Evolutionary conservation across 2,329 filamentous ascomycete species (phyloP).

Genomic region (Verticillium zaregamsianum): DNA sequence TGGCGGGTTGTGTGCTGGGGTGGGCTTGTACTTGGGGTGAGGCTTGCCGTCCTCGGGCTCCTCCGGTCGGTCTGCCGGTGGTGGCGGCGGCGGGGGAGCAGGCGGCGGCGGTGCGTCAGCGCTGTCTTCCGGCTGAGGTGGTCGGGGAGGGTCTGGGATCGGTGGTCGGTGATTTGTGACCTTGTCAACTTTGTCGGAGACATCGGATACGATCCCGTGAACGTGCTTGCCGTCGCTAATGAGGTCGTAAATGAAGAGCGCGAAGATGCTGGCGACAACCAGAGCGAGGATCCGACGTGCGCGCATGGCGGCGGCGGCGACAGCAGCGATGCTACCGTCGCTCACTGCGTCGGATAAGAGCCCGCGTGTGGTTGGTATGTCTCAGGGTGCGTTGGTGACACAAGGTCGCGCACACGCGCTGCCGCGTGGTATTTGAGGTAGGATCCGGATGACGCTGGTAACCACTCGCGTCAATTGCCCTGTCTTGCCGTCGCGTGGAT

Average conservation of each 20-base stretch:
- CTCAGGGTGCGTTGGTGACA: not conserved
- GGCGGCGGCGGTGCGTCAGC: not conserved
- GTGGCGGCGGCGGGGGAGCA: too few relatives aligned
- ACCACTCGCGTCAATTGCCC: not conserved
- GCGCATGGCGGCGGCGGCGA: not conserved
- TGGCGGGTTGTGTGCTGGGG: conserved; percentile 20
- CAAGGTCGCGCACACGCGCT: not conserved
- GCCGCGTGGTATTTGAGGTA: not conserved
- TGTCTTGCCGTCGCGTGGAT: not conserved
- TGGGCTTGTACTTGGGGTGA: conserved; percentile 1
- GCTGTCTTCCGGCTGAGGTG: not conserved
- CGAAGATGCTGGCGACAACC: not conserved
- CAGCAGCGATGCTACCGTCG: not conserved
- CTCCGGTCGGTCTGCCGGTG: not conserved
- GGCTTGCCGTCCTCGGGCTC: not conserved
- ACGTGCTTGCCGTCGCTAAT: not conserved
- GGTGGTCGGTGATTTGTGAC: not conserved
- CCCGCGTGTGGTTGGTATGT: not conserved
- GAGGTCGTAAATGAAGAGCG: not conserved
- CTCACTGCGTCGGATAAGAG: not conserved
- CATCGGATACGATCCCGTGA: not conserved
- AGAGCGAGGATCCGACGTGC: not conserved
- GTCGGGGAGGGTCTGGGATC: not conserved
- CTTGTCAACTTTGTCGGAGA: not conserved
- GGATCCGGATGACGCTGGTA: not conserved